These are phyloP conservation scores for Tripterygium wilfordii DNA, from an alignment of 177 flowering plant genomes.

Conservation along the genomic window DNA sequence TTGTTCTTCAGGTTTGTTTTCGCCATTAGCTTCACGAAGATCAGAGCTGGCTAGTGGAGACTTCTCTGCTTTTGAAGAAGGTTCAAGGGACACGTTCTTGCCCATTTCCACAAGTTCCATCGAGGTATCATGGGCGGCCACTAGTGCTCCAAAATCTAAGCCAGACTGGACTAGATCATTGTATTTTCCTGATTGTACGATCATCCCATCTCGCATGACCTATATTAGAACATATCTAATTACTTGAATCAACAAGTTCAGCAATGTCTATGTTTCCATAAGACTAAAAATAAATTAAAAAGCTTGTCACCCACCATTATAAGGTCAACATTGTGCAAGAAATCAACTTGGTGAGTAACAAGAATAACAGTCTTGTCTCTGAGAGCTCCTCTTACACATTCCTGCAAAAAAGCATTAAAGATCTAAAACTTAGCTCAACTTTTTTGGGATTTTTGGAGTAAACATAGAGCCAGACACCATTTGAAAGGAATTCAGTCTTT, in stretches of 20 bases:
- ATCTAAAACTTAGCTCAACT: too few relatives aligned
- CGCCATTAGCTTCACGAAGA: constrained; percentile 36
- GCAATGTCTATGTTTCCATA: too few relatives aligned
- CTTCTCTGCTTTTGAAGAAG: constrained; percentile 22
- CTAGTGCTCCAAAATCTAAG: constrained; percentile 68
- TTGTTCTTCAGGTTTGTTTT: constrained; percentile 25
- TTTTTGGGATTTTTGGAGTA: too few relatives aligned
- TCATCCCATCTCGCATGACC: constrained; percentile 94
- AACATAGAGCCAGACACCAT: too few relatives aligned
- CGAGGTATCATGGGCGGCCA: constrained; percentile 83
- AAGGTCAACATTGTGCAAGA: constrained; percentile 83
- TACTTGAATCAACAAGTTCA: too few relatives aligned
- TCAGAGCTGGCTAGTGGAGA: constrained; percentile 18
- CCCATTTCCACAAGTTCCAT: constrained; percentile 80
- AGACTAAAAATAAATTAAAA: too few relatives aligned
- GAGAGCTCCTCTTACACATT: constrained; percentile 83
- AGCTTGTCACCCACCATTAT: constrained; percentile 76
- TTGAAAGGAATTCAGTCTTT: too few relatives aligned
- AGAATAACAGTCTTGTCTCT: constrained; percentile 77
- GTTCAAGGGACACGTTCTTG: constrained; percentile 7
- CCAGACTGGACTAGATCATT: constrained; percentile 54
- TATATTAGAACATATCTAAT: too few relatives aligned
- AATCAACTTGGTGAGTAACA: constrained; percentile 97
- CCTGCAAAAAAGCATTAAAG: constrained; percentile 60
- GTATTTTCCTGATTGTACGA: constrained; percentile 91